These are phyloP conservation scores for Gracilaria domingensis DNA, from an alignment of 23 red algal genomes.

Conservation along the genomic window DNA sequence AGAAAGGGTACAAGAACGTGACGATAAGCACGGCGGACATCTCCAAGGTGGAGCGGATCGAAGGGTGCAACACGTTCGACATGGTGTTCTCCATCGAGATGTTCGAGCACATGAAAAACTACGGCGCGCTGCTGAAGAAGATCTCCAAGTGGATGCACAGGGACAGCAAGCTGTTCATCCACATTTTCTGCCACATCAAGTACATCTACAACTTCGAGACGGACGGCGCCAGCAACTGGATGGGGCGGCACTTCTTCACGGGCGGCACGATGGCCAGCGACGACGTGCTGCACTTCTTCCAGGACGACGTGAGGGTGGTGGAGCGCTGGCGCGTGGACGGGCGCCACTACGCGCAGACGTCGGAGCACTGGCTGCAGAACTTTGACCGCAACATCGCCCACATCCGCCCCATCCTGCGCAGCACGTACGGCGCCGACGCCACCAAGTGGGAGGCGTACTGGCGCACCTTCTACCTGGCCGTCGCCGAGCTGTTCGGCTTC, in stretches of 20 bases:
- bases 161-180: constrained; percentile 82
- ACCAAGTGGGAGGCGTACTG: constrained; percentile 94
- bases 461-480: constrained; percentile 96
- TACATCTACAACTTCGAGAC: constrained; percentile 96
- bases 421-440: constrained; percentile 81
- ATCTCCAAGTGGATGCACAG: constrained; percentile 82
- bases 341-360: constrained; percentile 96
- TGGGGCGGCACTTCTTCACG: constrained; percentile 96
- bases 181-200: constrained; percentile 92
- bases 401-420: constrained; percentile 61
- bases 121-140: constrained; percentile 79
- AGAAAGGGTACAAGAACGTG: constrained; percentile 77
- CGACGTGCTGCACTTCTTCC: constrained; percentile 86
- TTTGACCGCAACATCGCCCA: constrained; percentile 75
- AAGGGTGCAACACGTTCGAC: constrained; percentile 68
- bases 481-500: constrained; percentile 94
- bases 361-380: constrained; percentile 90
- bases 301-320: constrained; percentile 70
- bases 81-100: constrained; percentile 92
- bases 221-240: constrained; percentile 93
- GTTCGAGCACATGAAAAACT: constrained; percentile 99
- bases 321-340: constrained; percentile 93
- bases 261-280: constrained; percentile 95
- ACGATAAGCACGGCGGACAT: constrained; percentile 89
- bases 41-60: constrained; percentile 17